phyloP scores from a whole-genome alignment of 2,329 filamentous ascomycete species.

The Aspergillus pseudoterreus region DNA sequence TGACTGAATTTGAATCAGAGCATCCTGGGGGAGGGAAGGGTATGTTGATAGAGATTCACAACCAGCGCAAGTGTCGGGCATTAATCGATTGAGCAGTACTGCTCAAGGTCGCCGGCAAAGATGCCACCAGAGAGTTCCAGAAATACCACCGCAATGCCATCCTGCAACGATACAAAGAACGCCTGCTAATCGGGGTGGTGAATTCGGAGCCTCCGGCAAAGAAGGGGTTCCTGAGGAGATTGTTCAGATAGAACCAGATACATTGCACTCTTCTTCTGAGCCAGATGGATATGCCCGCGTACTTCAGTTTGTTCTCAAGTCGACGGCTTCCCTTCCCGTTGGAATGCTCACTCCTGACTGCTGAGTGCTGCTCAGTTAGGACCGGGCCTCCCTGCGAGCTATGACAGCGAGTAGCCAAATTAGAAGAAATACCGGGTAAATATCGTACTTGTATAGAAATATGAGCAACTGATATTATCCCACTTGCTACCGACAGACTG shows the following conservation, averaged over 20 bases:
- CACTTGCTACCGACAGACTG: no score
- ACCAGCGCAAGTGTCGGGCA: neutral
- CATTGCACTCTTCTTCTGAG: no score
- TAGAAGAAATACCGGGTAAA: no score
- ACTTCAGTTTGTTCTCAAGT: no score
- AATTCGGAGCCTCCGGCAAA: neutral
- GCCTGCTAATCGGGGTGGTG: constrained; percentile 4
- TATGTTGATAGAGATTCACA: neutral
- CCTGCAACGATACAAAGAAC: constrained; percentile 1
- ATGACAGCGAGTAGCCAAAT: no score
- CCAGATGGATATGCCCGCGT: no score
- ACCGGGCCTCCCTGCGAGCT: no score
- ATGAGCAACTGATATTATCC: no score
- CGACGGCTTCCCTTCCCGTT: no score
- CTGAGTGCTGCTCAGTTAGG: no score
- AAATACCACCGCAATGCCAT: constrained; percentile 2
- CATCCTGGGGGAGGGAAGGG: constrained; percentile 15
- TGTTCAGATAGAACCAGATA: neutral
- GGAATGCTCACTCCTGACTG: no score
- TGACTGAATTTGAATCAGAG: constrained; percentile 18
- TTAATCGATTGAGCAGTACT: constrained; percentile 1
- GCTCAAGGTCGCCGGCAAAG: constrained; percentile 1
- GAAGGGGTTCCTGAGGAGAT: neutral
- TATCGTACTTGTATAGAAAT: no score
- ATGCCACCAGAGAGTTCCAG: constrained; percentile 4